Evolutionary conservation across 352 stramenopile genomes (phyloP).

Genomic region (Pythium rishiriense): DNA sequence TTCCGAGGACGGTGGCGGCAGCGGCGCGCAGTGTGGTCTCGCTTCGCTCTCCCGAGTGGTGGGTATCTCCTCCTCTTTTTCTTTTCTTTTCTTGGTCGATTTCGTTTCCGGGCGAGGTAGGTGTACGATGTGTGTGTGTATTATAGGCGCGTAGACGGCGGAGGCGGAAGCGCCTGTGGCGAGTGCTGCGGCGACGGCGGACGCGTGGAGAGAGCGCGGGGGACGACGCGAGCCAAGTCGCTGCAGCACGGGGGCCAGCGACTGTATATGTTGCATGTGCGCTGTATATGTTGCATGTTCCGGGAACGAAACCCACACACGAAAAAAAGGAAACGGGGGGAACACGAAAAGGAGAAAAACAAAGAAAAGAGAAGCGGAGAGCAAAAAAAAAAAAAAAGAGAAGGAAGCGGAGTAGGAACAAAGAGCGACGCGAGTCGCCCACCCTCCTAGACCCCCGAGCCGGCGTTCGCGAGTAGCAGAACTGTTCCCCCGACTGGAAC

Average conservation of each 20-base stretch:
- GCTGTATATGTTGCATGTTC: conserved; percentile 26
- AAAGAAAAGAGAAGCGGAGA: conserved; percentile 15
- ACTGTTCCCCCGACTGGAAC: not conserved
- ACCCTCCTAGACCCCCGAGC: conserved; percentile 1
- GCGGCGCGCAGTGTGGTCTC: conserved; percentile 5
- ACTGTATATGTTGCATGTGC: conserved; percentile 19
- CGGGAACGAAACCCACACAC: too few relatives aligned
- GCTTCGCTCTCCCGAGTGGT: not conserved
- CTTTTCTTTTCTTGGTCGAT: conserved; percentile 7
- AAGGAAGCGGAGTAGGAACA: conserved; percentile 6
- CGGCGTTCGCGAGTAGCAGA: not conserved
- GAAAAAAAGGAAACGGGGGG: conserved; percentile 34
- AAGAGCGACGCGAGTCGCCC: not conserved
- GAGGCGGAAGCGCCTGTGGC: not conserved
- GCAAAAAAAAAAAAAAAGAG: conserved; percentile 21
- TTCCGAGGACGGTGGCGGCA: not conserved
- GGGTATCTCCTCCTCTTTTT: conserved; percentile 12
- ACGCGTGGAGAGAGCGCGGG: conserved; percentile 1
- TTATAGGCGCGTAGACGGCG: not conserved
- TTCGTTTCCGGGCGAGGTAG: not conserved
- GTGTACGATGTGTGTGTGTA: conserved; percentile 6
- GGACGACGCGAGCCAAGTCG: conserved; percentile 4
- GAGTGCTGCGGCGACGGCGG: conserved; percentile 8
- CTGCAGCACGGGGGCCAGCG: conserved; percentile 12
- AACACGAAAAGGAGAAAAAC: conserved; percentile 29